These are phyloP conservation scores for Crithidia fasciculata DNA, from an alignment of 208 protist genomes.

Conservation along the genomic window DNA sequence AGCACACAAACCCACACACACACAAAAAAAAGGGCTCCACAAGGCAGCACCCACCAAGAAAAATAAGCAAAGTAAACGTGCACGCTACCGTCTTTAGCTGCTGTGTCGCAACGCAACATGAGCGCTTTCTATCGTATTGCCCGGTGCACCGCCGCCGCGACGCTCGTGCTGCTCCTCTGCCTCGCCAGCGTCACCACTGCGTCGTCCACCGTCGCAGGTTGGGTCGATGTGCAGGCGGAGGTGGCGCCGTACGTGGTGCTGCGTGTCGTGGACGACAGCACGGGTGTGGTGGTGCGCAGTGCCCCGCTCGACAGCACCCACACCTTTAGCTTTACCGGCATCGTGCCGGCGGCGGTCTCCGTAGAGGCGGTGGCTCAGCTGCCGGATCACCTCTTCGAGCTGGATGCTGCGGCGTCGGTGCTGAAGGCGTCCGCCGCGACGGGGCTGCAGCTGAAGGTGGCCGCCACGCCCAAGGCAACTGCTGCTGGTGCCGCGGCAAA, in stretches of 20 bases:
- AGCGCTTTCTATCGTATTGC: not conserved
- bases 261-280: conserved; percentile 59
- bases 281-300: conserved; percentile 60
- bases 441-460: conserved; percentile 46
- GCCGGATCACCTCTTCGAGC: conserved; percentile 41
- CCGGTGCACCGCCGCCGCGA: not conserved
- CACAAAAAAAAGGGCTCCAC: no score
- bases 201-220: conserved; percentile 54
- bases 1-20: no score
- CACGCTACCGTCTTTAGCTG: no score
- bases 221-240: conserved; percentile 46
- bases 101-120: not conserved
- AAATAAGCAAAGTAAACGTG: no score
- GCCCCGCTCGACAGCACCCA: conserved; percentile 55
- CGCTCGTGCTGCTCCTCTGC: conserved; percentile 18
- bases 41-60: no score
- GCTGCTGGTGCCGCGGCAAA: not conserved
- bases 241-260: conserved; percentile 62
- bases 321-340: conserved; percentile 68
- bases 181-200: not conserved
- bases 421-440: conserved; percentile 28
- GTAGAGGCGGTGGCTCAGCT: conserved; percentile 58
- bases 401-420: conserved; percentile 43
- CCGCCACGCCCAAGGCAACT: conserved; percentile 23
- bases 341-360: conserved; percentile 40